Percentiles rank a stretch among this genome's conserved stretches.
phyloP scores from a whole-genome alignment of 257 asterid genomes.

The Solanum dulcamara region DNA sequence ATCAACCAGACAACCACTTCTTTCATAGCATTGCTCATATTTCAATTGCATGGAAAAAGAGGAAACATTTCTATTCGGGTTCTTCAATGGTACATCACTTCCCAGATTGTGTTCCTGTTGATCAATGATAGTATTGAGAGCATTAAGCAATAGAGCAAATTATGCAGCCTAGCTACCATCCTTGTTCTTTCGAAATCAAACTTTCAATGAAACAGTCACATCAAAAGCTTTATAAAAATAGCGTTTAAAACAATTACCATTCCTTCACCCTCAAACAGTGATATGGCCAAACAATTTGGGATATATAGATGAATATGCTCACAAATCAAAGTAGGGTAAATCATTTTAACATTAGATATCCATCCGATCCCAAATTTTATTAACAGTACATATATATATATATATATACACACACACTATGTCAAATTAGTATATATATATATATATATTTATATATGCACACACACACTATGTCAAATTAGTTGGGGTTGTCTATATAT shows the following conservation, averaged over 20 bases:
- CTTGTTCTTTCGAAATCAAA: not conserved
- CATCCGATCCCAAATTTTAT: not conserved
- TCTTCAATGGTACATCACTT: slow-evolving; percentile 72
- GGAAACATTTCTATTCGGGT: slow-evolving; percentile 60
- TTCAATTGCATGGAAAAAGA: slow-evolving; percentile 77
- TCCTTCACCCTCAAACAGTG: not conserved
- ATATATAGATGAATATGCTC: not conserved
- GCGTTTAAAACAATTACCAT: no score
- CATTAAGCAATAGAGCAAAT: not conserved
- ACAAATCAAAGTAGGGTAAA: not conserved
- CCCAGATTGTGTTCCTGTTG: slow-evolving; percentile 73
- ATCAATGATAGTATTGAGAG: not conserved
- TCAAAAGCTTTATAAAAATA: not conserved
- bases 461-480: no score
- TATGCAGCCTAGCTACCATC: not conserved
- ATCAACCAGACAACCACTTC: not conserved
- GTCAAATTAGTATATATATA: no score
- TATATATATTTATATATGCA: no score
- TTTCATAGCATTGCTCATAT: slow-evolving; percentile 29
- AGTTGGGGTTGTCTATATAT: not conserved
- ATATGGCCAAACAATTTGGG: not conserved
- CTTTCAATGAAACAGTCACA: not conserved
- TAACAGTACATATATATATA: not conserved
- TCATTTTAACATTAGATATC: not conserved
- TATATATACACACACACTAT: no score